phyloP scores from a whole-genome alignment of 306 rosid species.

The Cicer yamashitae region DNA sequence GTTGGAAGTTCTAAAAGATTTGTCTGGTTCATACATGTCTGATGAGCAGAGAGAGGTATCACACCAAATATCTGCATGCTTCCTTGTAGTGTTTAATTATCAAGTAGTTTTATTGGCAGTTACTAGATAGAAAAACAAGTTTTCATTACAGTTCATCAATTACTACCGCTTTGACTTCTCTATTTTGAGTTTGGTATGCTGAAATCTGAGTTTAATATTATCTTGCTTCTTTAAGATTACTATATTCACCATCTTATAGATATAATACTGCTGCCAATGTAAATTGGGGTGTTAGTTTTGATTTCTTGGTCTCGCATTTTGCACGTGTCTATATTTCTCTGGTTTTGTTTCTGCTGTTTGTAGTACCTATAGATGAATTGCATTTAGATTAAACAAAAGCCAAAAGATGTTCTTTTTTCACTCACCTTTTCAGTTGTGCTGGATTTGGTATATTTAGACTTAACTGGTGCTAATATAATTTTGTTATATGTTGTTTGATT shows the following conservation, averaged over 20 bases:
- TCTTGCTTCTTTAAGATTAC: conserved; percentile 19
- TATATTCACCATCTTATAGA: conserved; percentile 8
- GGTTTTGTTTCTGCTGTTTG: conserved; percentile 18
- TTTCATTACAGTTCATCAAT: conserved; percentile 21
- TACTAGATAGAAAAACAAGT: conserved; percentile 22
- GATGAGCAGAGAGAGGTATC: conserved; percentile 92
- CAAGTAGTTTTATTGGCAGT: conserved; percentile 6
- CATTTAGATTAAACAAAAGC: conserved; percentile 26
- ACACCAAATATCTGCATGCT: conserved; percentile 27
- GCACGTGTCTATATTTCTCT: conserved; percentile 5
- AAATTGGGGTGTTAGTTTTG: not conserved
- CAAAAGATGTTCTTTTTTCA: not conserved
- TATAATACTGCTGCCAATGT: conserved; percentile 7
- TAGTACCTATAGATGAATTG: conserved; percentile 19
- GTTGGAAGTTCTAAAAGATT: conserved; percentile 76
- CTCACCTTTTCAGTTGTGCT: conserved; percentile 5
- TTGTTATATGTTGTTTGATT: conserved; percentile 40
- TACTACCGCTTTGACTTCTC: conserved; percentile 35
- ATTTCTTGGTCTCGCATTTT: not conserved
- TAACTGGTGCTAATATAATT: conserved; percentile 4
- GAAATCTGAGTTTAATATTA: conserved; percentile 13
- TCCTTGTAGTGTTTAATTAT: conserved; percentile 25
- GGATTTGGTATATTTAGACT: conserved; percentile 12
- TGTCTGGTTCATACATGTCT: conserved; percentile 85
- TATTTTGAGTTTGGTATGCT: conserved; percentile 19